Conservation (phyloP, 371 early-diverging fungal genomes). For the Lichtheimia ramosa region DNA sequence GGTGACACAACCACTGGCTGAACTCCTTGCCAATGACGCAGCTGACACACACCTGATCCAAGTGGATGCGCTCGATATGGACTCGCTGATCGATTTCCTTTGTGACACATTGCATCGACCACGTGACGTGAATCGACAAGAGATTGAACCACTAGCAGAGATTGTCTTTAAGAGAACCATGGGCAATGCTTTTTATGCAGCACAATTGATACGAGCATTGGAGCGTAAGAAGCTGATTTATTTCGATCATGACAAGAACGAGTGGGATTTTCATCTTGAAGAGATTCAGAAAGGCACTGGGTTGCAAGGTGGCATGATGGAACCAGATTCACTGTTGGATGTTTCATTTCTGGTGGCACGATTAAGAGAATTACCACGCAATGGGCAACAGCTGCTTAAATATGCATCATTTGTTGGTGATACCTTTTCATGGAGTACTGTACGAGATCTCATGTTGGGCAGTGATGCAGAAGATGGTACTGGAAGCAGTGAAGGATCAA, state of each 20-base stretch:
- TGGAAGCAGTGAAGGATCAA: neutral
- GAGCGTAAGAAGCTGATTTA: constrained; percentile 44
- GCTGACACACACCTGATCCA: constrained; percentile 24
- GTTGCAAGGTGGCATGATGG: constrained; percentile 8
- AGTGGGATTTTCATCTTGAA: constrained; percentile 39
- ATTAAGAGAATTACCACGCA: constrained; percentile 31
- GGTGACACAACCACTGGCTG: constrained; percentile 13
- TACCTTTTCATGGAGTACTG: constrained; percentile 39
- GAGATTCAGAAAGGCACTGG: constrained; percentile 27
- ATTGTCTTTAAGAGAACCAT: constrained; percentile 31
- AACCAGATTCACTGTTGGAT: constrained; percentile 23
- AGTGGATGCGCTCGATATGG: constrained; percentile 31
- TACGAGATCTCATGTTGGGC: constrained; percentile 31
- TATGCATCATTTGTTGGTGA: constrained; percentile 47
- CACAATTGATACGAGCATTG: constrained; percentile 32
- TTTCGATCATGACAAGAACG: constrained; percentile 44
- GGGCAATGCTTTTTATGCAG: constrained; percentile 43
- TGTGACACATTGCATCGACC: constrained; percentile 38
- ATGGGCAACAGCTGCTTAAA: constrained; percentile 35
- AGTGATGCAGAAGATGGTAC: neutral
- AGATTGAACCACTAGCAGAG: constrained; percentile 18
- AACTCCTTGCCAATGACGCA: constrained; percentile 21
- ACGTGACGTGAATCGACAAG: constrained; percentile 26
- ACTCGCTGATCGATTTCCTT: constrained; percentile 34
- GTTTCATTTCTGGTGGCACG: constrained; percentile 31